Evolutionary conservation across 306 rosid species (phyloP).

Genomic region (Prunus dulcis): DNA sequence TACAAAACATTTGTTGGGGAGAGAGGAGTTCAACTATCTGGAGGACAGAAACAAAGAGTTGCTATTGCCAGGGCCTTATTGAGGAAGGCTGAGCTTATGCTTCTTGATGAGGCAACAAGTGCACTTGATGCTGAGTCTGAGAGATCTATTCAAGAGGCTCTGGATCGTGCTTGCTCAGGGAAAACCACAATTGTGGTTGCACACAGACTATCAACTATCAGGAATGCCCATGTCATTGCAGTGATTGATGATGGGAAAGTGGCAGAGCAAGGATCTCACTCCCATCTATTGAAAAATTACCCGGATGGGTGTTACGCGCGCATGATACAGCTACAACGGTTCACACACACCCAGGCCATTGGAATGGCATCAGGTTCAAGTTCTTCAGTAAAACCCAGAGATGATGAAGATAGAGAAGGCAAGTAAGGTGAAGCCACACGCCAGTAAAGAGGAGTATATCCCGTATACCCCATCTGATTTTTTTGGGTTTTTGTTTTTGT

Average conservation of each 20-base stretch:
- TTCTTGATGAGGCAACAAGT: slow-evolving; percentile 95
- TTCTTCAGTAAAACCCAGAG: slow-evolving; percentile 66
- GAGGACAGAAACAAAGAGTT: slow-evolving; percentile 94
- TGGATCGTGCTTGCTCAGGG: slow-evolving; percentile 81
- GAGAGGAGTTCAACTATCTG: slow-evolving; percentile 88
- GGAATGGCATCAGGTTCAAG: slow-evolving; percentile 89
- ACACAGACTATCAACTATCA: slow-evolving; percentile 77
- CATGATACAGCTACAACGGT: slow-evolving; percentile 93
- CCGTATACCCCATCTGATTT: slow-evolving; percentile 41
- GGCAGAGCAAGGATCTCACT: slow-evolving; percentile 96
- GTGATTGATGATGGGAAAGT: slow-evolving; percentile 99
- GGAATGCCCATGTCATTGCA: slow-evolving; percentile 79
- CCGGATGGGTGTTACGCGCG: slow-evolving; percentile 85
- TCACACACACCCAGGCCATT: slow-evolving; percentile 70
- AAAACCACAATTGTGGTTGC: slow-evolving; percentile 95
- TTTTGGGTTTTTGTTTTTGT: slow-evolving; percentile 39
- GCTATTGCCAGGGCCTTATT: slow-evolving; percentile 89
- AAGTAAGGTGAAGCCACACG: slow-evolving; percentile 30
- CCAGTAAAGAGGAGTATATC: slow-evolving; percentile 41
- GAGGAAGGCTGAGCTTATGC: slow-evolving; percentile 87
- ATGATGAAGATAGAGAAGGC: slow-evolving; percentile 59
- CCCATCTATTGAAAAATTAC: slow-evolving; percentile 84
- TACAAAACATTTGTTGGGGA: slow-evolving; percentile 92
- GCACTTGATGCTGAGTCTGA: slow-evolving; percentile 98
- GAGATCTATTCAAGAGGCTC: slow-evolving; percentile 91